phyloP scores from a whole-genome alignment of 352 stramenopile genomes.

The Pythium rhizo-oryzae region DNA sequence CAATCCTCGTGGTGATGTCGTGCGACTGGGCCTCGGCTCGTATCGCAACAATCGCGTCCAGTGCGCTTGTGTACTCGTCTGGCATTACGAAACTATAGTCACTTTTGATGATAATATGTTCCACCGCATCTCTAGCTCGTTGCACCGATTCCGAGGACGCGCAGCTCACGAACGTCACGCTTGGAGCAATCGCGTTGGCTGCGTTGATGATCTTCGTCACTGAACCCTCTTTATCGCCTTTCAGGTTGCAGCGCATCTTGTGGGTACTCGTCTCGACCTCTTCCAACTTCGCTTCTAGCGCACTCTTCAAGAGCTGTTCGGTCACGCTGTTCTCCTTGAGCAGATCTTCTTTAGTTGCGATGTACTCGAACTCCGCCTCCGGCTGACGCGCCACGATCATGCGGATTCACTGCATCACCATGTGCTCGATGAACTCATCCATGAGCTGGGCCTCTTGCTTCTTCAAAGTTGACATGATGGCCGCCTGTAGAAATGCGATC shows the following conservation, averaged over 20 bases:
- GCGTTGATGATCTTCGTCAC: too few relatives aligned
- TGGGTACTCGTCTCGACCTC: too few relatives aligned
- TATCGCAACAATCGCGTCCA: background rate
- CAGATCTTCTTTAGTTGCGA: conserved; percentile 17
- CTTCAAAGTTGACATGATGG: background rate
- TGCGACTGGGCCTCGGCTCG: background rate
- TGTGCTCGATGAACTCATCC: too few relatives aligned
- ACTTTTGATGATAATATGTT: background rate
- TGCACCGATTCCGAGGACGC: too few relatives aligned
- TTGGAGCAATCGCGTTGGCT: too few relatives aligned
- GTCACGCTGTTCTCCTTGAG: background rate
- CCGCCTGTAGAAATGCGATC: background rate
- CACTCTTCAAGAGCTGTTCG: too few relatives aligned
- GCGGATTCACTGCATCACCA: too few relatives aligned
- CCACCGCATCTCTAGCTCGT: background rate
- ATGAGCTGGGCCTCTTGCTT: too few relatives aligned
- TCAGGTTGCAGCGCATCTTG: too few relatives aligned
- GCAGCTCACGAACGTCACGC: too few relatives aligned
- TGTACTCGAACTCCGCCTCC: conserved; percentile 24
- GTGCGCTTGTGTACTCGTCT: conserved; percentile 3
- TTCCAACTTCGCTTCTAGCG: too few relatives aligned
- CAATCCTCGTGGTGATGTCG: background rate
- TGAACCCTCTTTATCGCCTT: too few relatives aligned
- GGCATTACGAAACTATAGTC: conserved; percentile 6
- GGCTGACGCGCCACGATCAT: background rate